Base-by-base conservation (phyloP, 805 yeast species). In the Ogataea thermomethanolica region DNA sequence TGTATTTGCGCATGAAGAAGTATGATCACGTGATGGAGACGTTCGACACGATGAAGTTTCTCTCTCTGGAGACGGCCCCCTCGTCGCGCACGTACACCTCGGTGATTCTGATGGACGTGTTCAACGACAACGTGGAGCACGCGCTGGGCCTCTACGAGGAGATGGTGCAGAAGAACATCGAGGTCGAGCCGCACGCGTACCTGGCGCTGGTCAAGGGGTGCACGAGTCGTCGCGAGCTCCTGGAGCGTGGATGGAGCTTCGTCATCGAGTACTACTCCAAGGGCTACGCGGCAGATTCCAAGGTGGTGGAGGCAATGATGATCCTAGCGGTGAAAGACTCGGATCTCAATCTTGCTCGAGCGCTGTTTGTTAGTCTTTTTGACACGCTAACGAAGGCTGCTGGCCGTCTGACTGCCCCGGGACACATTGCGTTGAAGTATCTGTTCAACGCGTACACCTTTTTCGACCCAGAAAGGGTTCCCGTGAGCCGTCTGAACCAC, bases 31-130 rank as follows among this genome's bases (percentile, higher is more conserved):
- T 95, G 0, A 73, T 75, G 41, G 79, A 79, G 32, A 67, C 85
- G 2, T 93, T 93, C 62, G 88, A 83, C 49, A 78, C 87, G 46
- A 79, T 93, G 89, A 91, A 88, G 56, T 91, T 86, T 58, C 59
- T 83, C 49, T 78, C 93, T 1, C 54, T 68, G 4, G 65, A 68
- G 21, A 78, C 89, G 11, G 72, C 76, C 35, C 96, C 98, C 0
- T 84, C 79, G 34, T 54, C 76, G 0, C 61, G 64, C 12, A 76
- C 89, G 1, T 93, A 89, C 59, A 79, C 81, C 43, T 75, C 84
- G 5, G 76, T 89, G 69, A 75, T 91, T 9, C 70, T 79, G 8
- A 67, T 86, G 7, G 79, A 84, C 46, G 76, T 81, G 3, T 74
- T 74, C 46, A 71, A 76, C 39, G 70, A 76, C 35, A 76, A 85